Evolutionary conservation across 768 basidiomycete genomes (phyloP).

Genomic region (Hypholoma fasciculare): DNA sequence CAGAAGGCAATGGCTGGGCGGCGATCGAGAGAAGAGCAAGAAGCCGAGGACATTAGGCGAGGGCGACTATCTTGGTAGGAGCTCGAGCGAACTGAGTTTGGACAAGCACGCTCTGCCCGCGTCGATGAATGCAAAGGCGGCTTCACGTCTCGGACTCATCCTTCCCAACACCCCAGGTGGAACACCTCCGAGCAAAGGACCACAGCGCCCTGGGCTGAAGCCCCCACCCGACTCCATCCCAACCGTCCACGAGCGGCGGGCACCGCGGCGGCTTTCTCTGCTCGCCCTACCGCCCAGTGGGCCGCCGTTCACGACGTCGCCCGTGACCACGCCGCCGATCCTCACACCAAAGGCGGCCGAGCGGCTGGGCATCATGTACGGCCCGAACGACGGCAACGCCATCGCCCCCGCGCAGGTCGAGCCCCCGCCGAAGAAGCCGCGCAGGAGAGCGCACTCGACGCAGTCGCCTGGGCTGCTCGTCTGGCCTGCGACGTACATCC

Average conservation of each 20-base stretch:
- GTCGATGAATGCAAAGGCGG: constrained; percentile 25
- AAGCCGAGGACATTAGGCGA: constrained; percentile 4
- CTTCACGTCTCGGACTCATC: constrained; percentile 9
- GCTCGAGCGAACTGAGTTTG: constrained; percentile 11
- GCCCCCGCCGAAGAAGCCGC: constrained; percentile 6
- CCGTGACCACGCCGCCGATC: neutral
- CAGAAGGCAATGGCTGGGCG: constrained; percentile 1
- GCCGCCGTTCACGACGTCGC: neutral
- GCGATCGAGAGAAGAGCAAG: constrained; percentile 25
- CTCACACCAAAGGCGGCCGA: constrained; percentile 41
- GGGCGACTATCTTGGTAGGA: neutral
- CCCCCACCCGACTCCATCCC: neutral
- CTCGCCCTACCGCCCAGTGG: neutral
- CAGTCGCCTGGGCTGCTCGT: constrained; percentile 68
- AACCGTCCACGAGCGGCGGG: constrained; percentile 2
- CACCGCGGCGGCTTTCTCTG: neutral
- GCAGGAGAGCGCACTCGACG: constrained; percentile 20
- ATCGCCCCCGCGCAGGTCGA: neutral
- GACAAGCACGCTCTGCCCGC: constrained; percentile 13
- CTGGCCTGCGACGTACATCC: constrained; percentile 59
- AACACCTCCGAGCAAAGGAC: neutral
- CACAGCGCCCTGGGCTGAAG: neutral
- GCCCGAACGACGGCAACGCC: constrained; percentile 18
- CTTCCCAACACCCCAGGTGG: neutral
- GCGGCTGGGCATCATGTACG: constrained; percentile 36